Base-by-base conservation (phyloP, 371 early-diverging fungal genomes). In the Smittium culicis region DNA sequence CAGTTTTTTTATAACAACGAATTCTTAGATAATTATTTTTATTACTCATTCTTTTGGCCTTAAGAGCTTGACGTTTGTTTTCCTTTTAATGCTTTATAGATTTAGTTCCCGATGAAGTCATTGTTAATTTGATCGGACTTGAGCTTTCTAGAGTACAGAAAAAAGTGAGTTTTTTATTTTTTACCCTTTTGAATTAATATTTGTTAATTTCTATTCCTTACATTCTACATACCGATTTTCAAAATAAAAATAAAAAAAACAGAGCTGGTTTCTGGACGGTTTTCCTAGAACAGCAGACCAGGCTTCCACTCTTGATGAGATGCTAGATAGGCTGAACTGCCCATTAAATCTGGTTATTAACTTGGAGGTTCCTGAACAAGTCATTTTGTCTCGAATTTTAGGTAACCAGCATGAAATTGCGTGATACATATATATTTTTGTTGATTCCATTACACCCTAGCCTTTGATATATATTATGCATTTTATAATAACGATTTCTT, bases 261-360 rank as follows among this genome's bases (percentile, higher is more conserved):
- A 85, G 77, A 83, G 83, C 68, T 92, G 93, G 88, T 77, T 97
- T 16, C 83, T 97, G 27, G 98, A 98, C 80, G 99, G 99, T 20
- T 99, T 93, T 74, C 99, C 99, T 54, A 83, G 99, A 56, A 95
- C 89, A 1, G 71, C 90, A 30, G 70, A 71, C 2, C 99, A 99
- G 79, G 96, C 98, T 0, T 69, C 83, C 64, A 80, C 82, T 8
- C 77, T 96, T 66, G 93, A 92, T 73, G 67, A 72, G 14, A 81
- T 80, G 68, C 78, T 94, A 1, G 64, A 35, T 11, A 68, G 76
- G 25, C 70, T 73, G 31, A 69, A 69, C 67, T 86, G 87, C 67
- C 83, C 86, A 16, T 76, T 95, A 54, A 91, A 90, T 72, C 75
- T 91, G 5, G 96, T 95, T 27, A 81, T 95, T 57, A 88, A 92